Conservation (phyloP, 805 yeast genomes). For the Schwanniomyces sp. region DNA sequence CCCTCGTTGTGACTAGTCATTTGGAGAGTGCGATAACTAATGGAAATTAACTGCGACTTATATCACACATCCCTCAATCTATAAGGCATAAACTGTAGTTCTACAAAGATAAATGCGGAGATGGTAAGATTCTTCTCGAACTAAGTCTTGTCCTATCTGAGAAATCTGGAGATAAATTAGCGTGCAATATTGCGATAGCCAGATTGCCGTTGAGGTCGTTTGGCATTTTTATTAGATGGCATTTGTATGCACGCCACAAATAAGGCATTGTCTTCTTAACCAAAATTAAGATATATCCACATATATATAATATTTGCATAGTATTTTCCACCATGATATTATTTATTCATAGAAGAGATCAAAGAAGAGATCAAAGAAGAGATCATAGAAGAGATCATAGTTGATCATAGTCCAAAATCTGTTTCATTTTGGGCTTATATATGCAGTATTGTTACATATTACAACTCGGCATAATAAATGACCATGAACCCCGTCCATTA, state of each 20-base stretch:
- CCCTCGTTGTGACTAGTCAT: not conserved
- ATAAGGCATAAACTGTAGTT: not conserved
- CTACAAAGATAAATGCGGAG: not conserved
- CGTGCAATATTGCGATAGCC: not conserved
- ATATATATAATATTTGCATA: too few species aligned
- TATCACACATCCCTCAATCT: not conserved
- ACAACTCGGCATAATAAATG: too few species aligned
- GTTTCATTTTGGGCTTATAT: too few species aligned
- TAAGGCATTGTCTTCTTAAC: too few species aligned
- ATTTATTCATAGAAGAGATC: too few species aligned
- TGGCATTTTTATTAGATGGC: not conserved
- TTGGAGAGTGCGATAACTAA: not conserved
- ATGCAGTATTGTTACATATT: too few species aligned
- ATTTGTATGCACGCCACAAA: not conserved
- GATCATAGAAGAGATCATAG: too few species aligned
- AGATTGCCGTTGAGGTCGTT: not conserved
- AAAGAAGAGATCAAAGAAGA: too few species aligned
- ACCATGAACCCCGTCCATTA: too few species aligned
- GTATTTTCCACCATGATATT: too few species aligned
- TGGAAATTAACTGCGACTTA: conserved; percentile 2
- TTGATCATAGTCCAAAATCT: too few species aligned
- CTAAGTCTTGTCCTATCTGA: not conserved
- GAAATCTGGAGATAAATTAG: not conserved
- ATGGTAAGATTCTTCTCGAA: not conserved
- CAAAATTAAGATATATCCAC: too few species aligned